Evolutionary conservation across 495 filamentous ascomycete genomes (phyloP), one percentile per base, ranked within the genome.

Genomic region (Paragyromitra xinjiangensis): DNA sequence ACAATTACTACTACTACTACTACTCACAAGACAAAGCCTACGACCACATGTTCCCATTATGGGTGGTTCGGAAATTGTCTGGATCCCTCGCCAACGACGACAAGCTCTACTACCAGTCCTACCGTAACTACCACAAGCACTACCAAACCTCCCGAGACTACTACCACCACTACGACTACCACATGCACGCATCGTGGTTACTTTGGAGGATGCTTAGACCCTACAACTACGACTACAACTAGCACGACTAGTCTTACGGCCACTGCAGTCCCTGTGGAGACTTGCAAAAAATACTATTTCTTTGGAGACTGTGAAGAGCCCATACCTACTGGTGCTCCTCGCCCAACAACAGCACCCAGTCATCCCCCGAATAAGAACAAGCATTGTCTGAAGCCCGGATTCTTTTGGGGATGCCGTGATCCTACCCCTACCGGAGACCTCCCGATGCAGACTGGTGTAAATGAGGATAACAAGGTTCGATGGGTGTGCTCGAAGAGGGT

Each of bases 1-100:
- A 73, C 84, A 9, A 80, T 83, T 16, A 81, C 83, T 11, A 81
- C 56, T 19, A 79, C 56, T 19, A 79, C 81, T 55, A 75, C 80
- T 6, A 81, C 83, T n/a, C 75, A 79, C 12, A 82, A 75, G 59
- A 77, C 81, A 48, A 69, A 82, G 26, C 64, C 70, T 59, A 82
- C 80, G 3, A 78, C 72, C 16, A 84, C 84, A 5, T 90, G 89
- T 72, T 80, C 85, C 14, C 87, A 85, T 5, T 89, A 89, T 12
- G 89, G 89, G 3, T 84, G 85, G 71, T 89, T 90, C 80, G 89
- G 87, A 83, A 88, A 89, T 39, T 90, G 89, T 79, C 77, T 85
- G 19, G 89, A 92, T 64, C 73, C 81, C 37, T 85, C 83, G 5
- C 83, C 82, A 34, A 82, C 85, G n/a, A 83, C 39, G 71, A 78